A percentile compares a stretch with the other conserved stretches of the same genome.
These are phyloP conservation scores for Sungouiella thailandica DNA, from an alignment of 805 yeast genomes.

Conservation along the genomic window DNA sequence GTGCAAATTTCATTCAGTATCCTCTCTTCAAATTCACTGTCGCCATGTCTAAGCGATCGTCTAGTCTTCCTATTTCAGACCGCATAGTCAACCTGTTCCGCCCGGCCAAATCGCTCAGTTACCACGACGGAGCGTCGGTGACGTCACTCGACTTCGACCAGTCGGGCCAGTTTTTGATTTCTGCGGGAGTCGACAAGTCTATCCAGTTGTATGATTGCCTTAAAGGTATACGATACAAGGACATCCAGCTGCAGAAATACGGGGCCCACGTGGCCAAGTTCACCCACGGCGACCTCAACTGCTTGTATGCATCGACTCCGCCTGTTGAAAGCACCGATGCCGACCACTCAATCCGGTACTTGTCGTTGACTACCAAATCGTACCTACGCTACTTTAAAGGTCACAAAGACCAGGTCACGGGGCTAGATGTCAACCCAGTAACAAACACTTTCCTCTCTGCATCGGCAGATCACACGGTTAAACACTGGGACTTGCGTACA, in stretches of 20 bases:
- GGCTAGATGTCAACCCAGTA: conserved; percentile 68
- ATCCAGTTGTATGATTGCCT: conserved; percentile 77
- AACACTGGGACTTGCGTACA: conserved; percentile 81
- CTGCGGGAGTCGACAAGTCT: conserved; percentile 76
- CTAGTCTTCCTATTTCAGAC: conserved; percentile 24
- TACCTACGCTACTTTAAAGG: conserved; percentile 85
- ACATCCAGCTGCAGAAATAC: conserved; percentile 80
- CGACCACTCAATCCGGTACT: conserved; percentile 69
- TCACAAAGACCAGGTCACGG: conserved; percentile 71
- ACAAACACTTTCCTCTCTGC: conserved; percentile 62
- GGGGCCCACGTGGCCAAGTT: conserved; percentile 87
- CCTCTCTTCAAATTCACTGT: too few relatives aligned
- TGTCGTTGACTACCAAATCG: conserved; percentile 71
- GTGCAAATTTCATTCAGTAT: too few relatives aligned
- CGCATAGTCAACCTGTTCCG: conserved; percentile 23
- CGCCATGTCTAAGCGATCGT: conserved; percentile 13
- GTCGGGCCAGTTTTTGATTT: conserved; percentile 68
- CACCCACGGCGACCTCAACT: conserved; percentile 66
- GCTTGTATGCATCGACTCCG: conserved; percentile 78
- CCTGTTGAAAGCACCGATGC: conserved; percentile 29
- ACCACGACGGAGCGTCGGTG: conserved; percentile 50
- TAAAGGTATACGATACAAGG: conserved; percentile 62
- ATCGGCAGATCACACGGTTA: conserved; percentile 71
- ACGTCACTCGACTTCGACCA: conserved; percentile 79
- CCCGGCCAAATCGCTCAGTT: conserved; percentile 45